Conservation (phyloP, 1,139 yeast genomes). For the Taphrina betulina region DNA sequence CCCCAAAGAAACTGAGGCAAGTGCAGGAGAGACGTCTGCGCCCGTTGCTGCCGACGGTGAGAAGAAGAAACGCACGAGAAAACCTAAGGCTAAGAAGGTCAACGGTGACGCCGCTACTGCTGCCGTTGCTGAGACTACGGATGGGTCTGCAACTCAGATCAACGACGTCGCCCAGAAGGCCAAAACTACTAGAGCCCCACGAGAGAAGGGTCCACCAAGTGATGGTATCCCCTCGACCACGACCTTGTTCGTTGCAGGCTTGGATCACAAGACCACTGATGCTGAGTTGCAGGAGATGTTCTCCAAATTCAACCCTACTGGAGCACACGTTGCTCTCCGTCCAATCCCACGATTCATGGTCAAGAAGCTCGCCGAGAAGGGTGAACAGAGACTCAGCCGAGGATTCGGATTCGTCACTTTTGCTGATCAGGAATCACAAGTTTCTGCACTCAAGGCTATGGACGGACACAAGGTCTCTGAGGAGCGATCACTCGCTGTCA, state of each 20-base stretch:
- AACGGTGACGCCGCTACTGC: conserved; percentile 38
- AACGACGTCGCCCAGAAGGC: background rate
- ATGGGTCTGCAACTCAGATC: conserved; percentile 35
- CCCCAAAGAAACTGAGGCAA: background rate
- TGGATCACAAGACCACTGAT: conserved; percentile 46
- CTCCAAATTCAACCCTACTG: conserved; percentile 48
- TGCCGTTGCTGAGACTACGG: conserved; percentile 45
- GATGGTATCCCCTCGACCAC: conserved; percentile 47
- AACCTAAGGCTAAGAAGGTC: conserved; percentile 5
- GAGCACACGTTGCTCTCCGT: conserved; percentile 39
- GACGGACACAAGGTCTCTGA: conserved; percentile 46
- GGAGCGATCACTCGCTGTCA: conserved; percentile 33
- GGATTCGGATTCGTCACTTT: conserved; percentile 60
- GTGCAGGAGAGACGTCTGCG: background rate
- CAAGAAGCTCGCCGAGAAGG: conserved; percentile 43
- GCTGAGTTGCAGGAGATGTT: conserved; percentile 39
- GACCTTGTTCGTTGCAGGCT: conserved; percentile 55
- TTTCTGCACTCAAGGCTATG: conserved; percentile 50
- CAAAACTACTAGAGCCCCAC: conserved; percentile 17
- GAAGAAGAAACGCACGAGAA: conserved; percentile 17
- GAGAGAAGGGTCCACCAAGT: conserved; percentile 36
- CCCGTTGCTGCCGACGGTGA: background rate
- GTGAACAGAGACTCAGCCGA: conserved; percentile 43
- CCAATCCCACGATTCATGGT: conserved; percentile 51
- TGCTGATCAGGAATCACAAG: conserved; percentile 49